Base-by-base conservation (phyloP, 116 monocot genomes). In the Iris pallida region DNA sequence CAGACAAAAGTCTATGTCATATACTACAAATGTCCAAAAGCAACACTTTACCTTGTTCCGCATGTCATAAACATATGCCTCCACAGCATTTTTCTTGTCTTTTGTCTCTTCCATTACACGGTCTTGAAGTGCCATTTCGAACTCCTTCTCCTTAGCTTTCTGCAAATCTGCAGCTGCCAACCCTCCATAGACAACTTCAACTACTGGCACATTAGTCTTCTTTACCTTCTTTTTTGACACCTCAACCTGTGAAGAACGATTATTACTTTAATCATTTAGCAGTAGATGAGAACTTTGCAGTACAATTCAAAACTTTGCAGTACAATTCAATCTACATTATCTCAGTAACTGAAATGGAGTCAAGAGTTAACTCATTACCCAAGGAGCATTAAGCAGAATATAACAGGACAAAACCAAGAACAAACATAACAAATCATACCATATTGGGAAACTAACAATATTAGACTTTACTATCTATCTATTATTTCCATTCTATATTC, bases 21-120 rank as follows among this genome's bases (percentile, higher is more conserved):
- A 65, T 7, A 57, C 15, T 17, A 44, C 7, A 55, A 42, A 55
- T 13, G 14, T 5, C 4, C 14, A 55, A 16, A 42, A 43, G 20
- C 5, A 41, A 61, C 41, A 42, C 54, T 45, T 11, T 52, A 80
- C 96, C 76, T 96, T 97, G 73, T 87, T 97, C 62, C 87, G 87
- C 90, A 92, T 89, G 60, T 92, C 92, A 74, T 97, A 97, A 30
- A 97, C 87, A 76, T 97, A 97, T 1, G 97, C 85, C 70, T 97
- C 97, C 12, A 97, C 89, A 30, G 90, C 92, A 90, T 97, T 97
- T 72, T 90, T 97, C 66, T 76, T 97, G 52, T 97, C 92, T 60
- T 97, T 92, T 0, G 92, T 97, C 69, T 92, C 97, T 74, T 97
- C 97, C 88, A 92, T 90, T 9, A 97, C 87, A 80, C 87, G 81